Evolutionary conservation across 768 basidiomycete genomes (phyloP).

Genomic region (Gymnopilus dilepis): DNA sequence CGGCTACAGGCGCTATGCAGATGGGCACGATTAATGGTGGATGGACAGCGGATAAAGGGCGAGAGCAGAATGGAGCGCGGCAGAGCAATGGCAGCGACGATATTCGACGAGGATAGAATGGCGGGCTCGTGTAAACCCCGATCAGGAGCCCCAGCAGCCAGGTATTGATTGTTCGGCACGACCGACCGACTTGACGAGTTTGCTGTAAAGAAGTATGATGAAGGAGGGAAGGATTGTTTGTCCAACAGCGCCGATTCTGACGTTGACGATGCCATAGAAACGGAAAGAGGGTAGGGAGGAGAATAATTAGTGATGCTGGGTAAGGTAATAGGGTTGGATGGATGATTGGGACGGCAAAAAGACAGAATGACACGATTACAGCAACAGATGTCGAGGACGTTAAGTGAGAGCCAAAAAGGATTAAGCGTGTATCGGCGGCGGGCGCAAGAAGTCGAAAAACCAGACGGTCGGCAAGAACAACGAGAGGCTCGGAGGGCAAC

Average conservation of each 20-base stretch:
- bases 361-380: conserved; percentile 8
- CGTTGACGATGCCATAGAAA: neutral
- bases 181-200: neutral
- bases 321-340: neutral
- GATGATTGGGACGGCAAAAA: neutral
- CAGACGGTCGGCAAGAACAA: neutral
- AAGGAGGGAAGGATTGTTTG: neutral
- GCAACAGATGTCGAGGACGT: neutral
- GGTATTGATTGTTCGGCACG: neutral
- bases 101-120: neutral
- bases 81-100: neutral
- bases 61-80: conserved; percentile 1
- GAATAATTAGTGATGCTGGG: neutral
- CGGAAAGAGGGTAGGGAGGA: neutral
- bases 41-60: neutral
- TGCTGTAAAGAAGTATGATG: neutral
- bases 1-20: neutral
- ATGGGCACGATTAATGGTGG: neutral
- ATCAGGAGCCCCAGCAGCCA: neutral
- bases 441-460: conserved; percentile 4
- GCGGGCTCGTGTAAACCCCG: neutral
- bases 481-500: neutral
- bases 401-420: conserved; percentile 1
- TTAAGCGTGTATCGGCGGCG: neutral
- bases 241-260: neutral